A percentile compares a stretch with the other conserved stretches of the same genome.
Evolutionary conservation across 2,329 filamentous ascomycete genomes (phyloP).

Genomic region (Eutypa lata): DNA sequence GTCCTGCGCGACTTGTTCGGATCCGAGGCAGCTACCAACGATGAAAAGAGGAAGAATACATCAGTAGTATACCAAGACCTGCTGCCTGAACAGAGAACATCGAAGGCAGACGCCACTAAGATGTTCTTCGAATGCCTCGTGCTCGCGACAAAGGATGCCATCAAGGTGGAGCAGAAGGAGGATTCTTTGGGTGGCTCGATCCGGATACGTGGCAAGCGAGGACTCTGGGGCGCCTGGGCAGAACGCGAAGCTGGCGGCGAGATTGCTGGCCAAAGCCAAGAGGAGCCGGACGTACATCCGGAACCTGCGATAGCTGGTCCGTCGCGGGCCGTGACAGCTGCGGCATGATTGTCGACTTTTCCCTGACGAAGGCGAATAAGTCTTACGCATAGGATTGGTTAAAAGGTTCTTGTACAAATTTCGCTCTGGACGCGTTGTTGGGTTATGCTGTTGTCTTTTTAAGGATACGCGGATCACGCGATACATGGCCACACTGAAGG

Average conservation of each 20-base stretch:
- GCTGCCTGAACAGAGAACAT: slow-evolving; percentile 76
- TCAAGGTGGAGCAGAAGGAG: slow-evolving; percentile 87
- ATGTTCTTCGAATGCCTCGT: slow-evolving; percentile 99
- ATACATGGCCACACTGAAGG: slow-evolving; percentile 8
- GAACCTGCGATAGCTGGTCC: slow-evolving; percentile 31
- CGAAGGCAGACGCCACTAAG: slow-evolving; percentile 89
- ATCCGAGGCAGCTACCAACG: slow-evolving; percentile 62
- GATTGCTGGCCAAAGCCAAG: slow-evolving; percentile 50
- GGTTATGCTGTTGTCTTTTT: slow-evolving; percentile 18
- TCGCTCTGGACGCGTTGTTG: slow-evolving; percentile 21
- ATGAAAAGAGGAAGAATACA: slow-evolving; percentile 70
- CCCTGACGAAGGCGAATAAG: slow-evolving; percentile 4
- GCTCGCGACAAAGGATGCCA: slow-evolving; percentile 93
- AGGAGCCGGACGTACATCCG: slow-evolving; percentile 32
- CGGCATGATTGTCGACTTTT: slow-evolving; percentile 19
- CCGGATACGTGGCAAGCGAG: slow-evolving; percentile 82
- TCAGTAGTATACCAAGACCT: slow-evolving; percentile 88
- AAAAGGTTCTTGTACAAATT: slow-evolving; percentile 33
- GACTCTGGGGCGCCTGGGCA: slow-evolving; percentile 96
- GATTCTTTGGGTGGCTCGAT: slow-evolving; percentile 73
- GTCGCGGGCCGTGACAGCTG: slow-evolving; percentile 26
- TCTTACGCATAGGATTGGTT: slow-evolving; percentile 8
- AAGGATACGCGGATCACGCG: slow-evolving; percentile 12
- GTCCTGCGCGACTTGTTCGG: slow-evolving; percentile 88
- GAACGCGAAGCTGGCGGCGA: slow-evolving; percentile 69